A percentile compares a stretch with the other conserved stretches of the same genome.
These are phyloP conservation scores for Lachancea dasiensis DNA, from an alignment of 805 yeast species.

Conservation along the genomic window DNA sequence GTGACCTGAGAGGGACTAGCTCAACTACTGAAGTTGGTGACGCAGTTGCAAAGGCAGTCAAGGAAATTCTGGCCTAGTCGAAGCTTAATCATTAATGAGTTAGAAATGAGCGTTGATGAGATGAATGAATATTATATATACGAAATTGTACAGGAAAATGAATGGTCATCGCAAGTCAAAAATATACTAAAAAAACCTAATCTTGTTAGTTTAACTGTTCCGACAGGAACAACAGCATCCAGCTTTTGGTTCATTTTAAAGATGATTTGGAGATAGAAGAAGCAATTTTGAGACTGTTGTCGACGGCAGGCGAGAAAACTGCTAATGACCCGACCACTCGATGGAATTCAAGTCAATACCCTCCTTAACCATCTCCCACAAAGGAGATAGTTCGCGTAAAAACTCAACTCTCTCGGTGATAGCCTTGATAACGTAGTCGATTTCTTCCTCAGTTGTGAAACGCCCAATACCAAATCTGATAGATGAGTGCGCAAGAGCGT, in stretches of 20 bases:
- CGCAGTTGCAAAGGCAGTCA: conserved; percentile 75
- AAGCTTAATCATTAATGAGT: not conserved
- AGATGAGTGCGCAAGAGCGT: conserved; percentile 96
- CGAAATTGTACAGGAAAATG: conserved; percentile 3
- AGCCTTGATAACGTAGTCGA: conserved; percentile 88
- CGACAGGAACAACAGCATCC: too few species aligned
- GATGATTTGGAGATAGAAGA: not conserved
- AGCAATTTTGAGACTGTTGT: not conserved
- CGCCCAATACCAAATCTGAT: conserved; percentile 96
- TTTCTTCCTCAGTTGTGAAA: conserved; percentile 93
- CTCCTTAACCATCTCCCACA: conserved; percentile 99
- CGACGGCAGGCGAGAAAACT: not conserved
- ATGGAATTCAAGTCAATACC: conserved; percentile 91
- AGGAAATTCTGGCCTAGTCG: conserved; percentile 39
- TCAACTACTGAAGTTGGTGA: conserved; percentile 91
- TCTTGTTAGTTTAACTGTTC: too few species aligned
- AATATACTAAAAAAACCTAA: too few species aligned
- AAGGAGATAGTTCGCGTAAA: conserved; percentile 85
- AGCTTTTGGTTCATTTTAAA: not conserved
- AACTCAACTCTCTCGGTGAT: conserved; percentile 84
- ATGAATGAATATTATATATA: conserved; percentile 7
- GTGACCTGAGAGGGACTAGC: conserved; percentile 80
- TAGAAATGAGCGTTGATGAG: conserved; percentile 3
- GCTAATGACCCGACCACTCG: conserved; percentile 95
- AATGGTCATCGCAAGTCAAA: not conserved